Base-by-base conservation (phyloP, 768 basidiomycete genomes). In the Krasilnikovozyma curviuscula region DNA sequence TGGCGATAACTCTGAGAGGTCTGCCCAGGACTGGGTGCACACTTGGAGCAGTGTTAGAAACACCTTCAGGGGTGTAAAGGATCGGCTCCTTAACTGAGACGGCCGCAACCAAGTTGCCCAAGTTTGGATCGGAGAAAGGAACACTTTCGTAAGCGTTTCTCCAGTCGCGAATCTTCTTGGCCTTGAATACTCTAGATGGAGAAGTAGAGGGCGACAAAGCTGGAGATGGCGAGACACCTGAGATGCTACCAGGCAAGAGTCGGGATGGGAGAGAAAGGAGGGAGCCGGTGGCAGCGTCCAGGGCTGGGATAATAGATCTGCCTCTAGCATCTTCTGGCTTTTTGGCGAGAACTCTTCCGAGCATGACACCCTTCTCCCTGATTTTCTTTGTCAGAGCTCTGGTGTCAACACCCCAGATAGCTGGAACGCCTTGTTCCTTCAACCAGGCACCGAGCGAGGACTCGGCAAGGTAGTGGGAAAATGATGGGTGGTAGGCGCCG, bases 351-450 rank as follows among this genome's bases (percentile, higher is more conserved):
- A 98, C 66, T 62, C 78, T 79, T 28, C 82, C 89, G 21, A 93
- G 77, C 75, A 89, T 81, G 12, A 79, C 81, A 43, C 93, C 93
- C 56, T 93, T 83, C 65, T 89, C 83, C 56, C 93, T 75, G 56
- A 98, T 82, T 61, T 75, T 81, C 74, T 97, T 97, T 44, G 93
- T 97, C 61, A 98, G 75, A 46, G 82, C 84, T 56, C 93, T 80
- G 1, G 93, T 97, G 68, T 97, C 93, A 49, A 97, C 74, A 54
- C 93, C 93, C 65, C 78, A 93, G 45, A 98, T 76, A 55, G 91
- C 93, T 6, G 91, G 91, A 30, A 98, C 70, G 34, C 77, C 79
- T 58, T 89, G 85, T 67, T 95, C 86, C 67, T 86, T 84, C 44
- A 97, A 75, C 93, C 93, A 98, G 54, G 76, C 62, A 42, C 81